Percentiles rank a stretch among this genome's conserved stretches.
phyloP scores from a whole-genome alignment of 306 rosid genomes.

The Ziziphus jujuba region DNA sequence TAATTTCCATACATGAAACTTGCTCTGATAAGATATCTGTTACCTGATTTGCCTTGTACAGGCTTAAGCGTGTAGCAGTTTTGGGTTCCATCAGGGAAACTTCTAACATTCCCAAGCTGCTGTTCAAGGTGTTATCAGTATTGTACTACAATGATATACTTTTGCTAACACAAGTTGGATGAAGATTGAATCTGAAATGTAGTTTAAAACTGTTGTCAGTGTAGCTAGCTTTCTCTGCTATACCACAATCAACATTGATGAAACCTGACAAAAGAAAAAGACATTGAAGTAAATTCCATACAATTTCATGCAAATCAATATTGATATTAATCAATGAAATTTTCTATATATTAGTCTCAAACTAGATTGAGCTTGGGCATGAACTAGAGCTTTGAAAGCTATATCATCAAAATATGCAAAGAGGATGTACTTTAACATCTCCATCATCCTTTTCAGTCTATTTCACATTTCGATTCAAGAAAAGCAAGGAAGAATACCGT shows the following conservation, averaged over 20 bases:
- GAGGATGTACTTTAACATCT: conserved; percentile 9
- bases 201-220: conserved; percentile 26
- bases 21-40: too few relatives aligned
- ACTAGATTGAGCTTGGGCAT: conserved; percentile 35
- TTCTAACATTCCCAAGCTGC: too few relatives aligned
- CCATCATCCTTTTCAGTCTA: neutral
- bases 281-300: too few relatives aligned
- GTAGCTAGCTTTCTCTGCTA: conserved; percentile 19
- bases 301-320: neutral
- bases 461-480: too few relatives aligned
- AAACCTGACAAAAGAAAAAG: conserved; percentile 24
- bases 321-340: neutral
- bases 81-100: too few relatives aligned
- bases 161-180: too few relatives aligned
- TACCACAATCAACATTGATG: conserved; percentile 39
- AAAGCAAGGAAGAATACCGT: neutral
- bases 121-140: too few relatives aligned
- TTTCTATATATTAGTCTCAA: neutral
- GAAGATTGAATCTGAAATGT: conserved; percentile 32
- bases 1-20: too few relatives aligned
- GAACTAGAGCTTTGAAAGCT: conserved; percentile 22
- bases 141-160: too few relatives aligned
- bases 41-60: too few relatives aligned
- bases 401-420: conserved; percentile 13
- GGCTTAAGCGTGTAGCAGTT: too few relatives aligned